Conservation (phyloP, 306 rosid species). For the Gastrolobium villosum region DNA sequence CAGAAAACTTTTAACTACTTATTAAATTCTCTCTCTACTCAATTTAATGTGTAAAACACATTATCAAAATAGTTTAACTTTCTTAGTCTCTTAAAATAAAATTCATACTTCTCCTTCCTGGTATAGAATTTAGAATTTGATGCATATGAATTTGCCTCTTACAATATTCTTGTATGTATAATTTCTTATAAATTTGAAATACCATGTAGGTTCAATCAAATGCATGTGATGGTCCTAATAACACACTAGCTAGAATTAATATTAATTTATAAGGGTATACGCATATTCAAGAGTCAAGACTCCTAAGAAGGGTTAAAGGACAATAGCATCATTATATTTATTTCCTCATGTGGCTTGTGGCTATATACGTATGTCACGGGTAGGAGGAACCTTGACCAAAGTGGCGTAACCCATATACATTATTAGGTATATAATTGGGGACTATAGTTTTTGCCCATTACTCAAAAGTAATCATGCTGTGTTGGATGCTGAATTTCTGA, state of each 20-base stretch:
- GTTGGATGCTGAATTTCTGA: conserved; percentile 32
- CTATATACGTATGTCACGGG: conserved; percentile 35
- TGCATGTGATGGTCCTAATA: not conserved
- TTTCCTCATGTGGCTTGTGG: conserved; percentile 28
- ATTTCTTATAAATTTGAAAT: not conserved
- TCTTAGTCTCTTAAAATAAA: not conserved
- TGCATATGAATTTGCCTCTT: not conserved
- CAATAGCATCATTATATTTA: conserved; percentile 17
- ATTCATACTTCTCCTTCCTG: not conserved
- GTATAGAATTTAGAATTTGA: not conserved
- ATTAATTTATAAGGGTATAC: not conserved
- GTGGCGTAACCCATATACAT: not conserved
- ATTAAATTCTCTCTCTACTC: not conserved
- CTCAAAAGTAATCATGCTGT: conserved; percentile 2
- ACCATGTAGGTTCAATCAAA: not conserved
- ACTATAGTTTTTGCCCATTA: conserved; percentile 49
- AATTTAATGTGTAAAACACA: too few species aligned
- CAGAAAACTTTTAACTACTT: not conserved
- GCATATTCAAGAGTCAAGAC: conserved; percentile 40
- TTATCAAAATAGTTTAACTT: too few species aligned
- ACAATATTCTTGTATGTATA: not conserved
- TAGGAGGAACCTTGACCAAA: conserved; percentile 12
- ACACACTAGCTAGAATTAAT: not conserved
- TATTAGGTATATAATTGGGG: not conserved
- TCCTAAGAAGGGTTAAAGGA: conserved; percentile 47